These are phyloP conservation scores for Botrytis byssoidea DNA, from an alignment of 2,329 filamentous ascomycete genomes.

Conservation along the genomic window DNA sequence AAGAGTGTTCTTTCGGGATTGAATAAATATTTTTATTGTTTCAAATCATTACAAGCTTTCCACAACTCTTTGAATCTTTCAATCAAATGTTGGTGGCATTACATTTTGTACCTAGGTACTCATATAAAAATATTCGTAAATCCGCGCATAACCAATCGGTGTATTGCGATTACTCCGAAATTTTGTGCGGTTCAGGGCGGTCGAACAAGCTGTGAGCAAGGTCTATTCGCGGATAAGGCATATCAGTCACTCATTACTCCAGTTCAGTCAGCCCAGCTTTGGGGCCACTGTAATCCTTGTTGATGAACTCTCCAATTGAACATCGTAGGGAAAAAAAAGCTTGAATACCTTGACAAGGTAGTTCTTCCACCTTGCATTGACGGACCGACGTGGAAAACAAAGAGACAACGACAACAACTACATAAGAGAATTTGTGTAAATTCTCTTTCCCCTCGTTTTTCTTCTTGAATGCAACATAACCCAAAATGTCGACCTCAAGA, in stretches of 20 bases:
- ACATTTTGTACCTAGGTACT: not conserved
- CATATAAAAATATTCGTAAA: conserved; percentile 19
- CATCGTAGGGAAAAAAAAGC: conserved; percentile 1
- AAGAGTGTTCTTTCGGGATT: not conserved
- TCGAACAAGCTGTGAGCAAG: conserved; percentile 2
- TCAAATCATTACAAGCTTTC: not conserved
- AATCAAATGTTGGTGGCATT: not conserved
- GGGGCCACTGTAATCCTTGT: conserved; percentile 12
- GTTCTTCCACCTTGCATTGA: conserved; percentile 14
- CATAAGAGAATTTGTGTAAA: not conserved
- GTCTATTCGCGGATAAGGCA: conserved; percentile 11
- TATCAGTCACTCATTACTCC: not conserved
- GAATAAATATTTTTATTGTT: not conserved
- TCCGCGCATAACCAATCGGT: conserved; percentile 15
- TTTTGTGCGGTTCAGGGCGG: not conserved
- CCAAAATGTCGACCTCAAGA: conserved; percentile 46
- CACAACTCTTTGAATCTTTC: not conserved
- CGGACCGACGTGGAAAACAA: conserved; percentile 17
- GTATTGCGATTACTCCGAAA: conserved; percentile 12
- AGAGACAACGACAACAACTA: conserved; percentile 8
- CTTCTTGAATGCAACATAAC: conserved; percentile 19
- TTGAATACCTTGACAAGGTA: conserved; percentile 13
- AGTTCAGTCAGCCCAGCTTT: not conserved
- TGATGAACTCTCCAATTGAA: conserved; percentile 5
- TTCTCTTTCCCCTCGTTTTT: not conserved